Evolutionary conservation across 305 asterid genomes (phyloP).

Genomic region (Petunia hybrid): DNA sequence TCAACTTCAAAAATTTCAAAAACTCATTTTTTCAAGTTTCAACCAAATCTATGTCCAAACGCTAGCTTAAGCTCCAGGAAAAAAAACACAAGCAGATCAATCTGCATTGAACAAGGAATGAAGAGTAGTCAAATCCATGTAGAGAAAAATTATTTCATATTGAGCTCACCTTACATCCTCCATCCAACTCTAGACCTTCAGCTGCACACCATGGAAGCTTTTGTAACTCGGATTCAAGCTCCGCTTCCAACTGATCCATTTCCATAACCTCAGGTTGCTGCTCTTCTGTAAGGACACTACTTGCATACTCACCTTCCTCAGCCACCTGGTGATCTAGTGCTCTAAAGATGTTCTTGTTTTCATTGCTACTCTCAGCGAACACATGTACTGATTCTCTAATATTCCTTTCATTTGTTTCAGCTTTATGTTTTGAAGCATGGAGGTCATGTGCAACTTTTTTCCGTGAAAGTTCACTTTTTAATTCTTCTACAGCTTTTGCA

Average conservation of each 20-base stretch:
- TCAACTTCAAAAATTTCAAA: too few relatives aligned
- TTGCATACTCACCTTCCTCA: conserved; percentile 51
- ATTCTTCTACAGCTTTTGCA: conserved; percentile 64
- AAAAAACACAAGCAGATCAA: background rate
- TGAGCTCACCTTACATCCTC: conserved; percentile 49
- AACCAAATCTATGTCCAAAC: background rate
- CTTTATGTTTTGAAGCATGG: conserved; percentile 35
- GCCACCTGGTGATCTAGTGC: conserved; percentile 30
- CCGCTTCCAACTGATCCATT: conserved; percentile 82
- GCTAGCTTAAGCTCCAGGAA: background rate
- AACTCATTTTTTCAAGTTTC: too few relatives aligned
- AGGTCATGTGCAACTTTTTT: conserved; percentile 41
- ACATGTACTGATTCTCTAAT: conserved; percentile 22
- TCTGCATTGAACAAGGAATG: background rate
- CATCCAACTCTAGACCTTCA: conserved; percentile 54
- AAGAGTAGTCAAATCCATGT: background rate
- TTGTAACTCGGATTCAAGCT: conserved; percentile 69
- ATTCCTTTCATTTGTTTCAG: conserved; percentile 21
- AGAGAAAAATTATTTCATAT: background rate
- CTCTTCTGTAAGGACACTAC: conserved; percentile 54
- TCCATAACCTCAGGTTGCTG: conserved; percentile 65
- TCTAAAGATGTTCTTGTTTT: conserved; percentile 36
- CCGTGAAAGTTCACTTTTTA: conserved; percentile 65
- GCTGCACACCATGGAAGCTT: conserved; percentile 66
- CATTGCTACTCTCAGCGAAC: conserved; percentile 10